phyloP scores from a whole-genome alignment of 139 green algal genomes.

The Chlamydomonas incerta region DNA sequence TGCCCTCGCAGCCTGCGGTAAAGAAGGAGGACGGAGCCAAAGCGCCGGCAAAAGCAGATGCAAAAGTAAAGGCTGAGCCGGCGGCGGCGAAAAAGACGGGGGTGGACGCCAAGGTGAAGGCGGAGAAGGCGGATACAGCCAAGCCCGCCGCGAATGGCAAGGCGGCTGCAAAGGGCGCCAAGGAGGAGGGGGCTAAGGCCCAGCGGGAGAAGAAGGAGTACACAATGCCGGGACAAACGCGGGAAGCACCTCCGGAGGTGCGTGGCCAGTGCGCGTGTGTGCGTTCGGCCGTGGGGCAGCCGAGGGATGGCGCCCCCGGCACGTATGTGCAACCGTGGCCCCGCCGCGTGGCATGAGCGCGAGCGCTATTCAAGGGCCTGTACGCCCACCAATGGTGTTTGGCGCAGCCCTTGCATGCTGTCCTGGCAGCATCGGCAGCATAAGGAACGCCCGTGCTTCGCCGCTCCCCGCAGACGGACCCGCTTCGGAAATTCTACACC shows the following conservation, averaged over 20 bases:
- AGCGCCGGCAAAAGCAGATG: neutral
- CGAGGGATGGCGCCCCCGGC: no score
- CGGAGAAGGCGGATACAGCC: neutral
- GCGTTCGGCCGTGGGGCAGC: no score
- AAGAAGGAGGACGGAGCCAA: constrained; percentile 11
- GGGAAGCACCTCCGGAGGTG: constrained; percentile 79
- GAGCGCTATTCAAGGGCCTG: no score
- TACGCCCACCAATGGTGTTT: no score
- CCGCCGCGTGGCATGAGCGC: no score
- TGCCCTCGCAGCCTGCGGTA: neutral
- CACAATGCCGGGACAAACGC: constrained; percentile 85
- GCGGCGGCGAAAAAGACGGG: neutral
- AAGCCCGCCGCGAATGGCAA: constrained; percentile 25
- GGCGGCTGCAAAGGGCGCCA: constrained; percentile 20
- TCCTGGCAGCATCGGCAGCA: no score
- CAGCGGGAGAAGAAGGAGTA: constrained; percentile 73
- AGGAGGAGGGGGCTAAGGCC: constrained; percentile 35
- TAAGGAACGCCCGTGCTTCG: neutral
- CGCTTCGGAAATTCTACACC: constrained; percentile 85
- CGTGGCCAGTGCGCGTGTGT: neutral
- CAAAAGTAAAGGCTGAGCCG: no score
- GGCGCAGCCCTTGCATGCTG: no score
- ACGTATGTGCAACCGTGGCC: no score
- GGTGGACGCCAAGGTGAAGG: neutral
- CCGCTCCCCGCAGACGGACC: constrained; percentile 64